These are phyloP conservation scores for Globomyces pollinis-pini DNA, from an alignment of 192 early-diverging fungal species.

Conservation along the genomic window DNA sequence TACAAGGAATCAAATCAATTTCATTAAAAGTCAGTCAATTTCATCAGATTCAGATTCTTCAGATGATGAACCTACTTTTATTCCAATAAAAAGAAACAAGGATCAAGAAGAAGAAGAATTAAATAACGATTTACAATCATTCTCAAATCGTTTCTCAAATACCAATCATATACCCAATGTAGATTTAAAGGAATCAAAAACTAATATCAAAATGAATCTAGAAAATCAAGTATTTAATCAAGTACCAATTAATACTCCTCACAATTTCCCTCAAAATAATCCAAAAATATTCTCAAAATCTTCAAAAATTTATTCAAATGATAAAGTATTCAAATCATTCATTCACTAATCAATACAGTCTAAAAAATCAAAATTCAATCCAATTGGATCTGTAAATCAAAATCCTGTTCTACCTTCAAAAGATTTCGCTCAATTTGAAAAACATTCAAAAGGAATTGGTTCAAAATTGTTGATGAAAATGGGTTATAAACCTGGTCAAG, in stretches of 20 bases:
- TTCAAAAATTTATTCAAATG: neutral
- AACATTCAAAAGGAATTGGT: conserved; percentile 66
- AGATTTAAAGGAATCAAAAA: neutral
- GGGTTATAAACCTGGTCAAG: conserved; percentile 84
- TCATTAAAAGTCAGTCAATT: neutral
- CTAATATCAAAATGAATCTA: neutral
- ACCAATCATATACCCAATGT: neutral
- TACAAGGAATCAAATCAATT: too few relatives aligned
- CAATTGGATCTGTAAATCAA: neutral
- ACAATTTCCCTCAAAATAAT: too few relatives aligned
- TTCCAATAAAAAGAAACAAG: neutral
- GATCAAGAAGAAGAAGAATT: conserved; percentile 2
- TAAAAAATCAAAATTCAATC: neutral
- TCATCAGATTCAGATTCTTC: neutral
- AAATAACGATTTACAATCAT: neutral
- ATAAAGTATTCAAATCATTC: neutral
- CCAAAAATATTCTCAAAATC: too few relatives aligned
- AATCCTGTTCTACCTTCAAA: conserved; percentile 15
- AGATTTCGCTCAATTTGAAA: conserved; percentile 83
- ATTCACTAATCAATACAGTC: neutral
- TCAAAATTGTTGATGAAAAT: conserved; percentile 80
- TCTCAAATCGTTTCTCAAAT: neutral
- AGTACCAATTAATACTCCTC: too few relatives aligned
- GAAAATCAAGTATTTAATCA: neutral
- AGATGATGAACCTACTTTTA: neutral